Percentiles rank a stretch among this genome's conserved stretches.
These are phyloP conservation scores for Starmerella geochares DNA, from an alignment of 805 yeast species.

Conservation along the genomic window DNA sequence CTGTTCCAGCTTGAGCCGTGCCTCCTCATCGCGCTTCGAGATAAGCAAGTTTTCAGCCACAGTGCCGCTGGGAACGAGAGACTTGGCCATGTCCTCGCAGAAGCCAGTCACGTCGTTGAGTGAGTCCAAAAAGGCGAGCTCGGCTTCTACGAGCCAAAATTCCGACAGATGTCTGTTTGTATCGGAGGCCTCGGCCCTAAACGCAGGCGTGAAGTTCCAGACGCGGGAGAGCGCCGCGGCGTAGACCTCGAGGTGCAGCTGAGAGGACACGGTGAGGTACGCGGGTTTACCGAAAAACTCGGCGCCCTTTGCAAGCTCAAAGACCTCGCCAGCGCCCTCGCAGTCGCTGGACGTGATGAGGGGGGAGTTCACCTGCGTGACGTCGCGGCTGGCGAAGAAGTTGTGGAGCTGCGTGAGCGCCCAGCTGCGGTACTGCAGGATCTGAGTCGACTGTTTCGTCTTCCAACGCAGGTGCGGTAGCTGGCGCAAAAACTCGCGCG, in stretches of 20 bases:
- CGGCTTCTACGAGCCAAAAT: conserved; percentile 97
- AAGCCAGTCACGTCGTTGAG: conserved; percentile 52
- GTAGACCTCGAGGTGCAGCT: conserved; percentile 75
- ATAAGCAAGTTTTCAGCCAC: conserved; percentile 25
- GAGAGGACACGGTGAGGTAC: conserved; percentile 81
- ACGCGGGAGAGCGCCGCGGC: conserved; percentile 67
- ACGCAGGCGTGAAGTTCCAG: conserved; percentile 85
- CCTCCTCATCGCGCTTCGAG: conserved; percentile 32
- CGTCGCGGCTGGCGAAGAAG: conserved; percentile 47
- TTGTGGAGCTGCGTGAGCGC: conserved; percentile 45
- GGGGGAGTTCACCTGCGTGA: conserved; percentile 75
- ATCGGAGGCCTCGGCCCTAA: conserved; percentile 85
- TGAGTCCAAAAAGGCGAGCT: conserved; percentile 52
- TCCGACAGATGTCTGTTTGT: conserved; percentile 88
- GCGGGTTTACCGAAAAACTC: conserved; percentile 50
- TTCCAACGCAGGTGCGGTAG: conserved; percentile 73
- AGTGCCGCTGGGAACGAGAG: conserved; percentile 32
- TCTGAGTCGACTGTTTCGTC: conserved; percentile 51
- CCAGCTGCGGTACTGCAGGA: conserved; percentile 62
- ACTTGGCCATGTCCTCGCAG: conserved; percentile 60
- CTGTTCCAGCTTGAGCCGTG: conserved; percentile 31
- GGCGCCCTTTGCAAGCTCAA: conserved; percentile 42
- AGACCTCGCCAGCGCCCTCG: conserved; percentile 95
- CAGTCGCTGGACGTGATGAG: conserved; percentile 81
- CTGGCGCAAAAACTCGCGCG: conserved; percentile 55